Evolutionary conservation across 2,329 filamentous ascomycete species (phyloP), one percentile per base, ranked within the genome.

Genomic region (Colletotrichum cordylinicola): DNA sequence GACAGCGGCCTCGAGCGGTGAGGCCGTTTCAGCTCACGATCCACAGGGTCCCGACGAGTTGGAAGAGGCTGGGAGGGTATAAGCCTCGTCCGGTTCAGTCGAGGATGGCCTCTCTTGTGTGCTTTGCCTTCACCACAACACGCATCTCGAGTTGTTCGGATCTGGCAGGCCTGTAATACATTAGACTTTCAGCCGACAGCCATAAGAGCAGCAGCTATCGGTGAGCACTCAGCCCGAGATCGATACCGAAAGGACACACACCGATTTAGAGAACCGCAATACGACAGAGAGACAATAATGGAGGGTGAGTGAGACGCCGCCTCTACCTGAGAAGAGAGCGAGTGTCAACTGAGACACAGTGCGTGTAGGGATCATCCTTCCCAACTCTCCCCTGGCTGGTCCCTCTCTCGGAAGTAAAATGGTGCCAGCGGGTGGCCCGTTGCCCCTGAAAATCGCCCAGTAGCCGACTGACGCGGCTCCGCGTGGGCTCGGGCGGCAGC

Each of bases 1-100:
- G 35, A 61, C 35, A 64, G 21, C 43, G 48, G 64, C 64, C 35
- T 68, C 21, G 64, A 12, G 24, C 52, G 64, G 48, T 69, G 58
- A 74, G 58, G 18, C 16, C 65, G 74, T 73, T 73, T 75, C 74
- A 69, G 64, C 39, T 43, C 48, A 15, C n/a, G 35, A 58, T 58
- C 43, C 67, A 24, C 58, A 58, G 16, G n/a, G 67, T 48, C 18
- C 67, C 43, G 27, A 48, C 13, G 21, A 43, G 31, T 35, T 60
- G 27, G 43, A 21, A 35, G 68, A 33, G 31, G 27, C 33, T 62
- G 58, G 56, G 56, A 33, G 56, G 56, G 27, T 37, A 48, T 70
- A 48, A 24, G 52, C 21, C 8, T n/a, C 31, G 31, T 27, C 52
- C 31, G 69, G 70, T 68, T 27, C 62, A 33, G 64, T 37, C 18